Percentiles rank a stretch among this genome's conserved stretches.
Evolutionary conservation across 148 eudicot species (phyloP).

Genomic region (Vaccinium myrtillus): DNA sequence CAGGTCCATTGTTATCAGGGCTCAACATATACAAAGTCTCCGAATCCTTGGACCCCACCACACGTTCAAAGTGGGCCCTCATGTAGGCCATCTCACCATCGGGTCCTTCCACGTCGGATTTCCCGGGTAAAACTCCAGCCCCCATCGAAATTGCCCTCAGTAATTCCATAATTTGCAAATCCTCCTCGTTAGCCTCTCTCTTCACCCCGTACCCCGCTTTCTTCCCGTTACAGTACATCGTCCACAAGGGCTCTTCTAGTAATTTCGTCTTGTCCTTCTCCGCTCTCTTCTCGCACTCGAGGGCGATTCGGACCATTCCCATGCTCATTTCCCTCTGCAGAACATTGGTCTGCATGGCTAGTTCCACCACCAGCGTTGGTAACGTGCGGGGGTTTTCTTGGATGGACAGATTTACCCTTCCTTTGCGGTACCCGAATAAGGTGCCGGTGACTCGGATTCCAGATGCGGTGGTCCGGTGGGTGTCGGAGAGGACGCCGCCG

Average conservation of each 20-base stretch:
- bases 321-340: constrained; percentile 58
- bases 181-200: constrained; percentile 64
- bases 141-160: constrained; percentile 70
- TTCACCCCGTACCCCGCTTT: constrained; percentile 59
- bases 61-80: constrained; percentile 67
- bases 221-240: constrained; percentile 71
- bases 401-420: constrained; percentile 57
- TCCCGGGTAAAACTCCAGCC: constrained; percentile 69
- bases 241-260: constrained; percentile 67
- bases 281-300: constrained; percentile 65
- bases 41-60: constrained; percentile 70
- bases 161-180: constrained; percentile 66
- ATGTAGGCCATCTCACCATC: constrained; percentile 72
- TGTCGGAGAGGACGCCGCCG: constrained; percentile 44
- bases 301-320: constrained; percentile 68
- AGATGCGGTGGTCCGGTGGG: background rate
- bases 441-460: constrained; percentile 50
- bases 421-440: constrained; percentile 64
- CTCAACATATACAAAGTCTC: constrained; percentile 79
- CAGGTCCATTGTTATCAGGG: constrained; percentile 67
- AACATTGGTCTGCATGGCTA: constrained; percentile 57
- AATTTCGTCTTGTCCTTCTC: constrained; percentile 35
- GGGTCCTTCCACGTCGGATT: constrained; percentile 43
- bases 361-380: constrained; percentile 57
- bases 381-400: constrained; percentile 60